Evolutionary conservation across 768 basidiomycete species (phyloP).

Genomic region (Amanita molliuscula): DNA sequence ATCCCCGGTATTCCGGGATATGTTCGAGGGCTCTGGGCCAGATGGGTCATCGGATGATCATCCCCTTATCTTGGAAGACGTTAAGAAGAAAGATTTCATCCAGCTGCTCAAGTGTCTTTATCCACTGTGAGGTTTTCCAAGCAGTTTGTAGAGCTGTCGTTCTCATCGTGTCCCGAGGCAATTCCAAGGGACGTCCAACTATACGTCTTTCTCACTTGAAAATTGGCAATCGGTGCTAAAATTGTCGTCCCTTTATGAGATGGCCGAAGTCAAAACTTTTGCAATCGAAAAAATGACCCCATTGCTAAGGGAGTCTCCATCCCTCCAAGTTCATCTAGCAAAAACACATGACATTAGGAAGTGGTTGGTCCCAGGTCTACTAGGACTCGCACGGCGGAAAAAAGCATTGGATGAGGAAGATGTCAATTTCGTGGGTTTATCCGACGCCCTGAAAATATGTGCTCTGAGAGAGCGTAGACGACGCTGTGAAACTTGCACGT

Average conservation of each 20-base stretch:
- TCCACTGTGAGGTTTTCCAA: conserved; percentile 17
- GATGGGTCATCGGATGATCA: conserved; percentile 17
- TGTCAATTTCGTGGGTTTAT: conserved; percentile 15
- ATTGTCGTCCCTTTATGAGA: conserved; percentile 28
- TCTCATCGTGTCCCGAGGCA: background rate
- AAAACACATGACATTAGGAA: conserved; percentile 19
- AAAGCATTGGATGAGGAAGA: conserved; percentile 18
- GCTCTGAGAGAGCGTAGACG: background rate
- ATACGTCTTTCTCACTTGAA: conserved; percentile 4
- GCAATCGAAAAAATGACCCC: conserved; percentile 19
- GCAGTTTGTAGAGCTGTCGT: background rate
- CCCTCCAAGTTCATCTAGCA: conserved; percentile 22
- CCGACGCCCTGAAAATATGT: conserved; percentile 12
- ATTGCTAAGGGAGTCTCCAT: conserved; percentile 8
- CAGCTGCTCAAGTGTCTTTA: conserved; percentile 16
- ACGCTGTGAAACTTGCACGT: background rate
- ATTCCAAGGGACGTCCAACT: background rate
- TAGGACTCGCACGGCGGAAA: conserved; percentile 13
- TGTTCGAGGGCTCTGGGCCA: conserved; percentile 10
- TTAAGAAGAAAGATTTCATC: conserved; percentile 15
- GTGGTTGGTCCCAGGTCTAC: conserved; percentile 23
- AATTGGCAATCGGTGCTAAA: conserved; percentile 30
- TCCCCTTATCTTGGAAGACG: conserved; percentile 16
- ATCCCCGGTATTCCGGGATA: conserved; percentile 16
- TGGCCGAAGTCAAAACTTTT: conserved; percentile 17